Evolutionary conservation across 2,329 filamentous ascomycete genomes (phyloP).

Genomic region (Cordyceps fumosorosea): DNA sequence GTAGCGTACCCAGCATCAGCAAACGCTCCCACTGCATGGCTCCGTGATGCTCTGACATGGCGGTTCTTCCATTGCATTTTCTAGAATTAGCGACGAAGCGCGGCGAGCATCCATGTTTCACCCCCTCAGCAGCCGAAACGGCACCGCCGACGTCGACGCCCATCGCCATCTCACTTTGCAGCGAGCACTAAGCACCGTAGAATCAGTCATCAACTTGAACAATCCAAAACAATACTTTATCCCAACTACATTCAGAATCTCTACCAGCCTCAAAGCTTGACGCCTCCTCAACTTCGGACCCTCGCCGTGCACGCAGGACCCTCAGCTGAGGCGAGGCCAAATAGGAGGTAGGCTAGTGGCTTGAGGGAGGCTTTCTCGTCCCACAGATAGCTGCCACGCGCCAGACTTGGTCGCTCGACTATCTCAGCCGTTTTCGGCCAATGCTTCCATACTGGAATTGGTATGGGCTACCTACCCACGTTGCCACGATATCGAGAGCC

Average conservation of each 20-base stretch:
- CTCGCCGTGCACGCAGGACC: background rate
- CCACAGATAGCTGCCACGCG: conserved; percentile 6
- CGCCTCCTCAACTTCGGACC: background rate
- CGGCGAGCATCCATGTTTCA: background rate
- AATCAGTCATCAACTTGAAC: too few species aligned
- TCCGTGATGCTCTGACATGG: background rate
- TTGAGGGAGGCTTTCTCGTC: conserved; percentile 2
- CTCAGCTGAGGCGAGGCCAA: conserved; percentile 11
- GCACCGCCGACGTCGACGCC: background rate
- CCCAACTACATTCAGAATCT: background rate
- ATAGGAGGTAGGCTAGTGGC: background rate
- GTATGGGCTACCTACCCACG: too few species aligned
- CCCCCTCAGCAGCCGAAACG: background rate
- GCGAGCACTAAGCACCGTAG: too few species aligned
- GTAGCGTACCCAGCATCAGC: conserved; percentile 6
- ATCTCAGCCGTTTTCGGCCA: background rate
- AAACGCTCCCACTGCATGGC: background rate
- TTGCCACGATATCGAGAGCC: background rate
- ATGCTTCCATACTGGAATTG: background rate
- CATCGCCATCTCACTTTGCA: background rate
- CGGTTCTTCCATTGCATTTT: background rate
- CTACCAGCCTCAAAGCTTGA: background rate
- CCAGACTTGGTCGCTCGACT: background rate
- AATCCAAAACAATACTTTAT: background rate
- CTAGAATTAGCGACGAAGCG: conserved; percentile 4